Percentiles rank a stretch among this genome's conserved stretches.
Conservation (phyloP, 192 early-diverging fungal species). For the Coemansia sp. region DNA sequence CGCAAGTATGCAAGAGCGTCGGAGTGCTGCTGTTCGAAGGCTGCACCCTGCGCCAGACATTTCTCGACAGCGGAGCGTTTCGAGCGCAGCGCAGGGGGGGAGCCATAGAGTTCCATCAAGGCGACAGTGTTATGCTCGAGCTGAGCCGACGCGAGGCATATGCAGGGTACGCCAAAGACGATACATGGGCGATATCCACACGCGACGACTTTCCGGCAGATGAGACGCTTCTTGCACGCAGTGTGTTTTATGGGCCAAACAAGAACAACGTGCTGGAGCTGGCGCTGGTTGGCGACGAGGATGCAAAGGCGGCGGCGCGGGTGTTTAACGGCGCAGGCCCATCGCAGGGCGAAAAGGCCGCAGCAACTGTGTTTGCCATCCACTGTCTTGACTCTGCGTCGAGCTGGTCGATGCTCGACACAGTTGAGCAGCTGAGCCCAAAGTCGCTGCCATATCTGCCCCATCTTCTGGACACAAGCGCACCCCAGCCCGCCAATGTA, state of each 20-base stretch:
- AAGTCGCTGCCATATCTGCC: conserved; percentile 26
- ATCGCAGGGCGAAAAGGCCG: neutral
- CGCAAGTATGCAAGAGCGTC: conserved; percentile 35
- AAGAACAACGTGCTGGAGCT: conserved; percentile 54
- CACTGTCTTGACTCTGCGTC: conserved; percentile 43
- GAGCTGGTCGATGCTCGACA: conserved; percentile 54
- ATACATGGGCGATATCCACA: conserved; percentile 49
- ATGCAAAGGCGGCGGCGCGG: conserved; percentile 26
- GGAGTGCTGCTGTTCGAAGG: conserved; percentile 34
- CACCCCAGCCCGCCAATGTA: neutral
- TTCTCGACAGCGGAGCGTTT: conserved; percentile 33
- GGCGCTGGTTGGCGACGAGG: conserved; percentile 38
- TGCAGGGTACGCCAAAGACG: conserved; percentile 43
- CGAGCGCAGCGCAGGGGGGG: conserved; percentile 23
- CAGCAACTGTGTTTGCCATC: conserved; percentile 28
- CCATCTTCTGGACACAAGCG: conserved; percentile 15
- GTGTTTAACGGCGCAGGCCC: conserved; percentile 19
- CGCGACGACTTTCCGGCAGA: conserved; percentile 31
- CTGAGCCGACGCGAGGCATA: conserved; percentile 43
- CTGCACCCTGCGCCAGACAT: conserved; percentile 42
- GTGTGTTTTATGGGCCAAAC: conserved; percentile 48
- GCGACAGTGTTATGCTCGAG: conserved; percentile 39
- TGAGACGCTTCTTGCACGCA: conserved; percentile 42
- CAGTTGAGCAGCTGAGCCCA: conserved; percentile 22
- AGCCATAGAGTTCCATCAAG: conserved; percentile 19